Evolutionary conservation across 2,329 filamentous ascomycete species (phyloP).

Genomic region (Trichothecium roseum): DNA sequence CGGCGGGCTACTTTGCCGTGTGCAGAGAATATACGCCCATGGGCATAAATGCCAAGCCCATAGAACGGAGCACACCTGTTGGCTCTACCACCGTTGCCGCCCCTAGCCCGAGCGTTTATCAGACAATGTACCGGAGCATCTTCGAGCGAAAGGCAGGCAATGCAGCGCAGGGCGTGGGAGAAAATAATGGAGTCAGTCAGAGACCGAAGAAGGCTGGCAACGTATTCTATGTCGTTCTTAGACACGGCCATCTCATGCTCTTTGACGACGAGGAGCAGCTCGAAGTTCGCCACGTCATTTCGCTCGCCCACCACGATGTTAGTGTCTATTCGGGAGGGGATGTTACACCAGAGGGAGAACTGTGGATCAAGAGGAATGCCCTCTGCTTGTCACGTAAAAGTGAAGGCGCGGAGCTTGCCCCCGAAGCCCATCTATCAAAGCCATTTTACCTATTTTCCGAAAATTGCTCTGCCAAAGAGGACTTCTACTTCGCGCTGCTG

Average conservation of each 20-base stretch:
- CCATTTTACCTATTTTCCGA: slow-evolving; percentile 94
- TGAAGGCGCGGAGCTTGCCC: slow-evolving; percentile 40
- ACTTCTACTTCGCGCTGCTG: slow-evolving; percentile 91
- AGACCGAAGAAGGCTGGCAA: slow-evolving; percentile 63
- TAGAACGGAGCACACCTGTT: slow-evolving; percentile 72
- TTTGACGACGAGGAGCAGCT: slow-evolving; percentile 94
- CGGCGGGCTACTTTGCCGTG: slow-evolving; percentile 90
- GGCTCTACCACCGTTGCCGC: slow-evolving; percentile 64
- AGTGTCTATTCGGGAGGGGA: slow-evolving; percentile 75
- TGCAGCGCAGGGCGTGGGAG: slow-evolving; percentile 16
- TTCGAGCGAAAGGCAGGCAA: slow-evolving; percentile 65
- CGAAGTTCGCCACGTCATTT: slow-evolving; percentile 93
- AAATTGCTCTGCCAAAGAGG: slow-evolving; percentile 92
- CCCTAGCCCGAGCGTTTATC: slow-evolving; percentile 89
- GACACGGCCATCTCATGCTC: slow-evolving; percentile 92
- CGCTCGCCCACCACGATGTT: slow-evolving; percentile 76
- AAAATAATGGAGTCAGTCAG: slow-evolving; percentile 35
- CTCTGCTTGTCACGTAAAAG: slow-evolving; percentile 64
- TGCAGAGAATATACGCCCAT: slow-evolving; percentile 87
- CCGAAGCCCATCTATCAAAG: slow-evolving; percentile 52
- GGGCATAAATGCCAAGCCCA: slow-evolving; percentile 85
- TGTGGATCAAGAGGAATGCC: slow-evolving; percentile 92
- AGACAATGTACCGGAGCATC: slow-evolving; percentile 94
- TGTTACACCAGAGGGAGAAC: slow-evolving; percentile 74
- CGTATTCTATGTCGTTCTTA: slow-evolving; percentile 86